Conservation (phyloP, 2,329 filamentous ascomycete genomes). For the Rutstroemia sydowiana region DNA sequence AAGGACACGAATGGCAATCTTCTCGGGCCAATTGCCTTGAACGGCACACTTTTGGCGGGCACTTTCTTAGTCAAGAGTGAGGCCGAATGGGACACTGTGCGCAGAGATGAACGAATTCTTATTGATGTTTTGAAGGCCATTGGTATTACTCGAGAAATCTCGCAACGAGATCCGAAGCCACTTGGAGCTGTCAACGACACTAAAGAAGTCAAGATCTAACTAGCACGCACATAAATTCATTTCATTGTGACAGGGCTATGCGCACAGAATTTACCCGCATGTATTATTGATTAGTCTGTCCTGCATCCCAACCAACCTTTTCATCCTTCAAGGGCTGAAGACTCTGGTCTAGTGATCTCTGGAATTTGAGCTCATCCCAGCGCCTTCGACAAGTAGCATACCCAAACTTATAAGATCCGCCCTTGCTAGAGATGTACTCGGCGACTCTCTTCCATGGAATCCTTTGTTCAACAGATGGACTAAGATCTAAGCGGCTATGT, state of each 20-base stretch:
- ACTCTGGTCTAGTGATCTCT: not conserved
- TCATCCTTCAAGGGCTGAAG: not conserved
- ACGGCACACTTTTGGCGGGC: constrained; percentile 57
- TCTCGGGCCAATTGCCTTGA: constrained; percentile 36
- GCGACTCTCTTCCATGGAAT: constrained; percentile 52
- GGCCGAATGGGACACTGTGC: constrained; percentile 48
- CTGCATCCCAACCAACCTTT: not conserved
- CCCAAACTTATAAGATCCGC: constrained; percentile 52
- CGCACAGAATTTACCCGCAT: not conserved
- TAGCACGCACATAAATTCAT: not conserved
- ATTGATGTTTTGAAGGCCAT: constrained; percentile 32
- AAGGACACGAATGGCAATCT: constrained; percentile 16
- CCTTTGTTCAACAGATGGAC: constrained; percentile 26
- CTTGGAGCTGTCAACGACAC: not conserved
- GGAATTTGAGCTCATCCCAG: constrained; percentile 39
- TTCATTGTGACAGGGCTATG: not conserved
- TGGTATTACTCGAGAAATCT: constrained; percentile 14
- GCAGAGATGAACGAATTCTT: constrained; percentile 35
- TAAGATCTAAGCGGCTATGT: constrained; percentile 16
- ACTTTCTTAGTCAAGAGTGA: constrained; percentile 55
- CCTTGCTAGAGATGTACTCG: constrained; percentile 43
- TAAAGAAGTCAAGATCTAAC: constrained; percentile 1
- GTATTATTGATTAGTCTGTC: not conserved
- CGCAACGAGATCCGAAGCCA: not conserved
- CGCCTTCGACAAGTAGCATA: constrained; percentile 51